phyloP scores from a whole-genome alignment of 208 protist species.

The Acanthamoeba royreba region DNA sequence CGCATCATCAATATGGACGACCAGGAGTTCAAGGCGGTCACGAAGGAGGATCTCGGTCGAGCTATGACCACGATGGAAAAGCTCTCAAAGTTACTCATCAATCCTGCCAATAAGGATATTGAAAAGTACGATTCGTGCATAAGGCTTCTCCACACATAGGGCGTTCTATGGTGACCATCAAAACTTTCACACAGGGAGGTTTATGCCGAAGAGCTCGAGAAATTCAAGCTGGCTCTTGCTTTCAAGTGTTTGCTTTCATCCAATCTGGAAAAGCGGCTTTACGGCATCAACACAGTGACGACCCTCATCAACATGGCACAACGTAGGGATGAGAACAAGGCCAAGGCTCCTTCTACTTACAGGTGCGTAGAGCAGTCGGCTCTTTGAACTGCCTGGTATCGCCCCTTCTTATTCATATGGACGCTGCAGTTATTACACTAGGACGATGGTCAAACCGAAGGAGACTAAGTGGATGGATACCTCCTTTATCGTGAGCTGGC shows the following conservation, averaged over 20 bases:
- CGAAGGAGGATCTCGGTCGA: neutral
- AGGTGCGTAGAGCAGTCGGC: neutral
- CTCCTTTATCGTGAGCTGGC: neutral
- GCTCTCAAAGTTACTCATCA: neutral
- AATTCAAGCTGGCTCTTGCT: constrained; percentile 4
- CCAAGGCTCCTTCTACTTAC: neutral
- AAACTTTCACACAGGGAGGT: neutral
- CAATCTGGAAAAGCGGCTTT: neutral
- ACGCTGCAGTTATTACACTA: neutral
- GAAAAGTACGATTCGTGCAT: neutral
- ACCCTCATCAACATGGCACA: constrained; percentile 10
- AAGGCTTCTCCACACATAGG: no score
- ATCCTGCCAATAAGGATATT: neutral
- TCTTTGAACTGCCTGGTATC: neutral
- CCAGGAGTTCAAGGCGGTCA: neutral
- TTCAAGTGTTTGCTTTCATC: constrained; percentile 2
- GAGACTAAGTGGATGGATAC: neutral
- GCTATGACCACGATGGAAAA: neutral
- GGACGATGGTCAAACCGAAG: neutral
- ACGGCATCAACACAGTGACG: constrained; percentile 25
- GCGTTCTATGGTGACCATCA: no score
- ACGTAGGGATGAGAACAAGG: neutral
- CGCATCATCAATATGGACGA: neutral
- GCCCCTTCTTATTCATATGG: neutral
- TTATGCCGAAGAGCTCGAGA: constrained; percentile 11